Evolutionary conservation across 768 basidiomycete genomes (phyloP).

Genomic region (Termitomyces sp.): DNA sequence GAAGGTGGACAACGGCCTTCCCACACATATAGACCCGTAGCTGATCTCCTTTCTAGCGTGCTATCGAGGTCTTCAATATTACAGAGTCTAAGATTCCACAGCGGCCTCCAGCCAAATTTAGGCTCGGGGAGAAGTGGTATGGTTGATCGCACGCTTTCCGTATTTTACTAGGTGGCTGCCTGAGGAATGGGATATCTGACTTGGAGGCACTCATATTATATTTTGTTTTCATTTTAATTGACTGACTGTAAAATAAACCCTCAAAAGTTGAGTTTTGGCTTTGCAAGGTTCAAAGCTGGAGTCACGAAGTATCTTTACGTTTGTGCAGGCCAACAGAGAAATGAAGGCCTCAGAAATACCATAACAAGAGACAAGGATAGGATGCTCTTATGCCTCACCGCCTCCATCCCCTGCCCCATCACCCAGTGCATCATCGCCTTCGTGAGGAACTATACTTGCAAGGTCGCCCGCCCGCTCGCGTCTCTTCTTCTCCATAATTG

Average conservation of each 20-base stretch:
- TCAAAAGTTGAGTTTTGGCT: not conserved
- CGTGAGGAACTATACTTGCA: constrained; percentile 18
- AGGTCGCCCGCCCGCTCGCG: constrained; percentile 32
- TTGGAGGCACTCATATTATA: not conserved
- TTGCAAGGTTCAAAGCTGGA: not conserved
- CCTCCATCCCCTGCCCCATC: constrained; percentile 30
- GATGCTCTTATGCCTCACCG: constrained; percentile 1
- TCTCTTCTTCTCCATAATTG: constrained; percentile 51
- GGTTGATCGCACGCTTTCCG: constrained; percentile 31
- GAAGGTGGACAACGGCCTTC: constrained; percentile 46
- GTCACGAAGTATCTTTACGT: too few species aligned
- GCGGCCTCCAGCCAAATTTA: constrained; percentile 51
- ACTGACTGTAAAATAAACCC: not conserved
- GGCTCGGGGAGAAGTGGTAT: constrained; percentile 67
- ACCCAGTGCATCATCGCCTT: constrained; percentile 30
- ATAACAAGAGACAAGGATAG: too few species aligned
- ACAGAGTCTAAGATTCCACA: constrained; percentile 70
- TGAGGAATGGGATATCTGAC: not conserved
- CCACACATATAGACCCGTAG: not conserved
- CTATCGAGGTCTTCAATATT: constrained; percentile 85
- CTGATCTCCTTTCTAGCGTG: constrained; percentile 44
- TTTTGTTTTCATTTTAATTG: not conserved
- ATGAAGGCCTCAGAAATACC: too few species aligned
- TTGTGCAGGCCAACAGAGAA: too few species aligned
- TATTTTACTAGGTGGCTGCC: not conserved